Evolutionary conservation across 2,329 filamentous ascomycete species (phyloP).

Genomic region (Akanthomyces uredinophilus): DNA sequence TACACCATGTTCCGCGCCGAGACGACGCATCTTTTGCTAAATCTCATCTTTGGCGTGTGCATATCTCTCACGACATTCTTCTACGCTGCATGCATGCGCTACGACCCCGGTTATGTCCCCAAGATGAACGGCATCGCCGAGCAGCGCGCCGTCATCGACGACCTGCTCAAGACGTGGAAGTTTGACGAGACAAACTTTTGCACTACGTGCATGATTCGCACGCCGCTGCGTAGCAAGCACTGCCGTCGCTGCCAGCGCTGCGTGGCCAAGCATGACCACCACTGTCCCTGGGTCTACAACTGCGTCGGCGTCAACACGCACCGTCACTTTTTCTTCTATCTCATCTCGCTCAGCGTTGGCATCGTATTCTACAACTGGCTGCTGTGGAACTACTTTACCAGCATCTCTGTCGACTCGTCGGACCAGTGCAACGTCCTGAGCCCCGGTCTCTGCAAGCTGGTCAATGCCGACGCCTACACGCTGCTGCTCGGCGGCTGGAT

Average conservation of each 20-base stretch:
- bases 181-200: constrained; percentile 96
- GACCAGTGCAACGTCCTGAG: constrained; percentile 69
- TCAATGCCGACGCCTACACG: constrained; percentile 80
- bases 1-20: constrained; percentile 27
- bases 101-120: constrained; percentile 89
- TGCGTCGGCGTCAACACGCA: constrained; percentile 95
- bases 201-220: constrained; percentile 88
- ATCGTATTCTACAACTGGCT: constrained; percentile 69
- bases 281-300: constrained; percentile 97
- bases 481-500: constrained; percentile 76
- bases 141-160: constrained; percentile 83
- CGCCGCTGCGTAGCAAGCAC: constrained; percentile 90
- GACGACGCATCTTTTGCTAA: constrained; percentile 61
- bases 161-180: constrained; percentile 77
- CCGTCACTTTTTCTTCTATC: constrained; percentile 89
- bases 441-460: constrained; percentile 65
- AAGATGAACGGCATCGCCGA: constrained; percentile 85
- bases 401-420: constrained; percentile 47
- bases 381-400: constrained; percentile 65
- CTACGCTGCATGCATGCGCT: constrained; percentile 77
- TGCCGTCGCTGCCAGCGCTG: constrained; percentile 88
- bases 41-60: constrained; percentile 65
- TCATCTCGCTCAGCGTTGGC: constrained; percentile 70
- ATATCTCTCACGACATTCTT: constrained; percentile 73
- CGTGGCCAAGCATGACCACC: constrained; percentile 94